Evolutionary conservation across 2,329 filamentous ascomycete genomes (phyloP).

Genomic region (Cytospora piceae): DNA sequence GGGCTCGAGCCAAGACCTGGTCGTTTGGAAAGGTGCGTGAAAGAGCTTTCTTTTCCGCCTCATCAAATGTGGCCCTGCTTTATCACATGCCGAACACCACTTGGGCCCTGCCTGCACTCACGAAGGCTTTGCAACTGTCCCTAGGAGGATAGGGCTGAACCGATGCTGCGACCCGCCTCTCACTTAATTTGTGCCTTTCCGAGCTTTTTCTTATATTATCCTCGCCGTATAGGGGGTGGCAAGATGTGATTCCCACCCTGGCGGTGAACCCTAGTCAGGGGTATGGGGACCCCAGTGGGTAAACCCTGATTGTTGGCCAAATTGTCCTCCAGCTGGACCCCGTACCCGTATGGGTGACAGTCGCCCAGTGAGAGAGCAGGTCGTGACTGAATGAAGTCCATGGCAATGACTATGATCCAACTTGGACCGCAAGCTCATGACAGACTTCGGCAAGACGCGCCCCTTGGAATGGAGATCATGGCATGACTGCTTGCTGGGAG

Average conservation of each 20-base stretch:
- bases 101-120: background rate
- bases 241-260: constrained; percentile 14
- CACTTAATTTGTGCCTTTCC: constrained; percentile 7
- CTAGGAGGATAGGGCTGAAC: background rate
- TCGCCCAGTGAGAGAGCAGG: constrained; percentile 18
- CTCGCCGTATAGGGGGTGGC: constrained; percentile 12
- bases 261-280: constrained; percentile 23
- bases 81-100: background rate
- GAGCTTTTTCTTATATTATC: constrained; percentile 13
- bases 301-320: constrained; percentile 18
- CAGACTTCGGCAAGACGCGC: background rate
- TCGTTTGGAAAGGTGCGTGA: constrained; percentile 29
- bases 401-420: background rate
- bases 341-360: constrained; percentile 26
- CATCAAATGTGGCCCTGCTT: background rate
- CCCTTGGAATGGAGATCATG: background rate
- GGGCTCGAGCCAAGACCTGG: constrained; percentile 29
- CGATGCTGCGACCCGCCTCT: constrained; percentile 6
- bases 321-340: constrained; percentile 8
- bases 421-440: background rate
- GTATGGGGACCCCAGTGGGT: constrained; percentile 24
- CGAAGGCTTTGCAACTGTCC: background rate
- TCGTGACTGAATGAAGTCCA: background rate
- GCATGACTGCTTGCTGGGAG: background rate
- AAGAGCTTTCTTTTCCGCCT: constrained; percentile 4